Evolutionary conservation across 495 filamentous ascomycete genomes (phyloP).

Genomic region (Aspergillus sclerotiicarbonarius): DNA sequence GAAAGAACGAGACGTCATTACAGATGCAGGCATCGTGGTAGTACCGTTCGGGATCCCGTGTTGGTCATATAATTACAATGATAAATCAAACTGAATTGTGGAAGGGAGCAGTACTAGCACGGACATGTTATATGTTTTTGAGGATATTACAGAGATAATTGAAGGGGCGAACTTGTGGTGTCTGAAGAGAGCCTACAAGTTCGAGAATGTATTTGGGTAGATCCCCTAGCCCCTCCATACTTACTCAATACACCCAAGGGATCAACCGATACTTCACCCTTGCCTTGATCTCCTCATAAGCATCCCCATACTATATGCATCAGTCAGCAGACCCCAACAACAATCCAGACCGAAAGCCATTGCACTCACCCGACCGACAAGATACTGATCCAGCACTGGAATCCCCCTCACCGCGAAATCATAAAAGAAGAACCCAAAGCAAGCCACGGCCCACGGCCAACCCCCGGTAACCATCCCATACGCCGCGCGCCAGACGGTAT

Average conservation of each 20-base stretch:
- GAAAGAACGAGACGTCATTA: no score
- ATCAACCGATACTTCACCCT: slow-evolving; percentile 44
- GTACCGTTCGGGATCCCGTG: no score
- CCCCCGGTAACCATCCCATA: slow-evolving; percentile 51
- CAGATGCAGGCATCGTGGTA: no score
- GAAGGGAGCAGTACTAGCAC: no score
- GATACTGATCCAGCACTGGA: slow-evolving; percentile 44
- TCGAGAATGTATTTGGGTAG: no score
- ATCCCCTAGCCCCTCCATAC: no score
- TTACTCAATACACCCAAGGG: slow-evolving; percentile 24
- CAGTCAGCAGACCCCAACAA: neutral
- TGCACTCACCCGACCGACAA: slow-evolving; percentile 32
- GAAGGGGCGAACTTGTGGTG: no score
- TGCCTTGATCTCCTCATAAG: slow-evolving; percentile 44
- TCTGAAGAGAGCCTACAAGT: no score
- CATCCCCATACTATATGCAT: slow-evolving; percentile 38
- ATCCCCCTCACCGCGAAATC: slow-evolving; percentile 48
- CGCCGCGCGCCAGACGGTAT: slow-evolving; percentile 53
- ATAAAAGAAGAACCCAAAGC: slow-evolving; percentile 38
- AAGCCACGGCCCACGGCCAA: slow-evolving; percentile 35
- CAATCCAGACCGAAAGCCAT: neutral
- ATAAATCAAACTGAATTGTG: no score
- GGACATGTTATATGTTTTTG: no score
- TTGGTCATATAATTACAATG: no score
- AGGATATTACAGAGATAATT: no score